Evolutionary conservation across 2,329 filamentous ascomycete genomes (phyloP).

Genomic region (Sporothrix euskadiensis): DNA sequence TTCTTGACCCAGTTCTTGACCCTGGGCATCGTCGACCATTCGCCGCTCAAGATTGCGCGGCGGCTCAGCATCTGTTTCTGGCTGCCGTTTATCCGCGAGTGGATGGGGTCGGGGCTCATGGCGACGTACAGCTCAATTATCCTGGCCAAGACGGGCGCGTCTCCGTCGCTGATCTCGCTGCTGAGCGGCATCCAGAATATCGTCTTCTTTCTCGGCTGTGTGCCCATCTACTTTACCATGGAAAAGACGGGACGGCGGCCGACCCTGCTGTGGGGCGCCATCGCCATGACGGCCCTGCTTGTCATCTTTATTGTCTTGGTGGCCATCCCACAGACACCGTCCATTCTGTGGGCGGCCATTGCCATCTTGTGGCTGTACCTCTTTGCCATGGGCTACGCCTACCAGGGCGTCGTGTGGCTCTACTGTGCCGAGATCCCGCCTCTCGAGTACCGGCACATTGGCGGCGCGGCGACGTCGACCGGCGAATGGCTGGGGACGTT

Average conservation of each 20-base stretch:
- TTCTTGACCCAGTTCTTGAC: slow-evolving; percentile 8
- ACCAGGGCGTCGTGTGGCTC: neutral
- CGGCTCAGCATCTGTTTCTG: slow-evolving; percentile 8
- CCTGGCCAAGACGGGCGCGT: neutral
- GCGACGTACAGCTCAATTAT: slow-evolving; percentile 12
- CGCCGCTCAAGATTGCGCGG: neutral
- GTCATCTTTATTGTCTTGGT: slow-evolving; percentile 17
- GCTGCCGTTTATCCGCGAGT: slow-evolving; percentile 12
- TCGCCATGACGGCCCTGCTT: neutral
- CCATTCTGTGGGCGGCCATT: neutral
- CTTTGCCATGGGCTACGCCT: slow-evolving; percentile 14
- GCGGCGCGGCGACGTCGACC: neutral
- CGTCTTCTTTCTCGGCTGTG: neutral
- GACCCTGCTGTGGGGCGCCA: neutral
- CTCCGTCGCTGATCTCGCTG: neutral
- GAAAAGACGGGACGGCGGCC: neutral
- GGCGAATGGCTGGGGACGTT: slow-evolving; percentile 21
- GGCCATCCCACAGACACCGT: neutral
- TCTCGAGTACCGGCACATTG: slow-evolving; percentile 18
- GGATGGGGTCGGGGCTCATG: slow-evolving; percentile 9
- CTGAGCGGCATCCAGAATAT: neutral
- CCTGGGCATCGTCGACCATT: neutral
- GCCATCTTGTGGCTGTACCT: neutral
- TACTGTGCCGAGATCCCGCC: slow-evolving; percentile 23
- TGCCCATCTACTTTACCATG: slow-evolving; percentile 10